A percentile compares a stretch with the other conserved stretches of the same genome.
Conservation (phyloP, 371 early-diverging fungal genomes). For the Sanchytrium tribonematis region DNA sequence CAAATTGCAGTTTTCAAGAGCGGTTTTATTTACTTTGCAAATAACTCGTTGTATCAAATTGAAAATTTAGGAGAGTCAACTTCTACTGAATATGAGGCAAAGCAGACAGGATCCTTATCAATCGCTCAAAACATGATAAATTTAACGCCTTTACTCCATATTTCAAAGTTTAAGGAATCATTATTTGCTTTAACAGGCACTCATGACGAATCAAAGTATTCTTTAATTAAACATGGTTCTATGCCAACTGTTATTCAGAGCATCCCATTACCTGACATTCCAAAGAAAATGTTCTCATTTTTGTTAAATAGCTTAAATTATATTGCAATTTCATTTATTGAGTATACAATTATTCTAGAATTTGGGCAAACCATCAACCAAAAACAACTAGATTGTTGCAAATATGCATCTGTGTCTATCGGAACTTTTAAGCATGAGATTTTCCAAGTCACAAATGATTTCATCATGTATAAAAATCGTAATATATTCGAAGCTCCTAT, state of each 20-base stretch:
- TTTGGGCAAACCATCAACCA: neutral
- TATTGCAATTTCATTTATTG: neutral
- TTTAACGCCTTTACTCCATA: neutral
- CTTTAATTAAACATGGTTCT: slow-evolving; percentile 14
- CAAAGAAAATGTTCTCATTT: neutral
- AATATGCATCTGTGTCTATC: no score
- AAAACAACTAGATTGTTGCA: neutral
- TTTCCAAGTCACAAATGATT: no score
- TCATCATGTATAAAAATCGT: no score
- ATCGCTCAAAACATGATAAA: neutral
- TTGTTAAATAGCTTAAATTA: neutral
- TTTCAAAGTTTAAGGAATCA: slow-evolving; percentile 8
- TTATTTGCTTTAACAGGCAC: slow-evolving; percentile 26
- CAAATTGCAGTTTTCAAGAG: slow-evolving; percentile 41
- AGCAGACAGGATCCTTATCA: slow-evolving; percentile 29
- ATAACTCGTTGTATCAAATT: slow-evolving; percentile 56
- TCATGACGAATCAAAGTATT: slow-evolving; percentile 22
- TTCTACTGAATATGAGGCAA: slow-evolving; percentile 11
- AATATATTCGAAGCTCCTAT: no score
- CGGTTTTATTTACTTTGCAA: slow-evolving; percentile 67
- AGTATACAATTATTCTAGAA: neutral
- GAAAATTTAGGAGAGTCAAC: slow-evolving; percentile 70
- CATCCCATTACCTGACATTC: neutral
- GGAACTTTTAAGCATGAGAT: no score
- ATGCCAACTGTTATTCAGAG: slow-evolving; percentile 26